Conservation (phyloP, 768 basidiomycete species). For the Tulasnella sp. region DNA sequence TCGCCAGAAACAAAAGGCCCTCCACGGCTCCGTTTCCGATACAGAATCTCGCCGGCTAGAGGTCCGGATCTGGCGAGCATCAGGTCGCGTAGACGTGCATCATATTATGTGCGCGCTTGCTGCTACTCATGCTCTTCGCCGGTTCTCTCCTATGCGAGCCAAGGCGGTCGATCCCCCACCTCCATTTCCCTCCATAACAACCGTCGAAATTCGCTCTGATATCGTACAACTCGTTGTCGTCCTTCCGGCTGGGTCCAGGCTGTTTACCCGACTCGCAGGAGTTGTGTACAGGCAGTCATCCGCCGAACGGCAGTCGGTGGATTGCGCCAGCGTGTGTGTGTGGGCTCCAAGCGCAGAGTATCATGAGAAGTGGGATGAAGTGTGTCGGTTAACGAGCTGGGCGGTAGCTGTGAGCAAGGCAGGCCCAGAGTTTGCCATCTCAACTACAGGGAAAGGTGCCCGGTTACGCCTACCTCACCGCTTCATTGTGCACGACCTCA, state of each 20-base stretch:
- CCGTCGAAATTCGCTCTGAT: constrained; percentile 29
- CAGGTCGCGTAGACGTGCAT: constrained; percentile 33
- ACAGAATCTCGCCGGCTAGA: not conserved
- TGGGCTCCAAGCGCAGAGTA: constrained; percentile 46
- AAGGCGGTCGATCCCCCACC: constrained; percentile 21
- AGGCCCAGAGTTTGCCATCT: constrained; percentile 27
- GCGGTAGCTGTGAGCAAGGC: constrained; percentile 31
- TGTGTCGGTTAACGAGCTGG: constrained; percentile 50
- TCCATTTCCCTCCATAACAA: not conserved
- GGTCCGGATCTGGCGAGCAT: constrained; percentile 7
- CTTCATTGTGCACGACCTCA: constrained; percentile 63
- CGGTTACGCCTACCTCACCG: constrained; percentile 72
- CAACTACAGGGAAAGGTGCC: constrained; percentile 49
- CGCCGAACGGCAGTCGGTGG: constrained; percentile 11
- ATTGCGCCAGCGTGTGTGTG: constrained; percentile 29
- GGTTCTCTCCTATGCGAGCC: constrained; percentile 26
- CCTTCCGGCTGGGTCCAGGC: constrained; percentile 33
- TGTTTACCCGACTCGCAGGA: constrained; percentile 26
- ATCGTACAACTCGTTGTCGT: constrained; percentile 39
- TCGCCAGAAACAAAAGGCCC: not conserved
- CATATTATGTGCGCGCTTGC: constrained; percentile 63
- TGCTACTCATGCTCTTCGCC: constrained; percentile 42
- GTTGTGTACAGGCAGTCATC: not conserved
- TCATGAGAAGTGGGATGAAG: constrained; percentile 56
- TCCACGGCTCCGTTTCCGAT: constrained; percentile 6